Evolutionary conservation across 192 early-diverging fungal species (phyloP).

Genomic region (Coemansia sp.): DNA sequence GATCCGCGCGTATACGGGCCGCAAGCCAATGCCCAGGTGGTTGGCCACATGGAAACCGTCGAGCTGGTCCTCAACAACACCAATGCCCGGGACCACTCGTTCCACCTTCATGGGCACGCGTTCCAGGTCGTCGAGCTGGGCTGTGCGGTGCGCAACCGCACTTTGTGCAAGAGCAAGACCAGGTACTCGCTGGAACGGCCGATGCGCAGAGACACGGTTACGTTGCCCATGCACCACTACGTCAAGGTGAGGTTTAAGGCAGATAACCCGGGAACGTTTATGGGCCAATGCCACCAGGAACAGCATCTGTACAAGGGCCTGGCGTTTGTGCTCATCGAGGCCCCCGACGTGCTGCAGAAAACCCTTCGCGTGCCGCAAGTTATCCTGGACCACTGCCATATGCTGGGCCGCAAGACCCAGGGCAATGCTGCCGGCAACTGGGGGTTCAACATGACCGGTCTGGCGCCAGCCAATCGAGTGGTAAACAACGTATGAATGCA

Average conservation of each 20-base stretch:
- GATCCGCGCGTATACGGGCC: slow-evolving; percentile 59
- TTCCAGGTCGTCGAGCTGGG: slow-evolving; percentile 73
- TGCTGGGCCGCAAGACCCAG: slow-evolving; percentile 48
- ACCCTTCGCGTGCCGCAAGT: slow-evolving; percentile 50
- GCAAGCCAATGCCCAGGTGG: slow-evolving; percentile 58
- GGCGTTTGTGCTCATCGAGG: slow-evolving; percentile 65
- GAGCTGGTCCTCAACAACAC: slow-evolving; percentile 70
- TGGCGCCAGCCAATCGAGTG: slow-evolving; percentile 3
- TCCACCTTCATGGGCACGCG: slow-evolving; percentile 79
- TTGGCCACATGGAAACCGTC: slow-evolving; percentile 57
- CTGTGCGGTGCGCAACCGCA: slow-evolving; percentile 11
- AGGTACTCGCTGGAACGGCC: not conserved
- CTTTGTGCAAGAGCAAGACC: not conserved
- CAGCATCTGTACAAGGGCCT: slow-evolving; percentile 64
- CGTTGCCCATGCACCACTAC: slow-evolving; percentile 57
- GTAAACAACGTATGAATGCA: too few relatives aligned
- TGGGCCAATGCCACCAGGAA: slow-evolving; percentile 76
- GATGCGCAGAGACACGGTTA: slow-evolving; percentile 67
- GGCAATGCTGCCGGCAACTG: slow-evolving; percentile 77
- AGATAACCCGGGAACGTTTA: slow-evolving; percentile 79
- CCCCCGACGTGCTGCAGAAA: slow-evolving; percentile 58
- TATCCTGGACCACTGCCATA: slow-evolving; percentile 60
- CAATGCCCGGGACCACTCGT: slow-evolving; percentile 62
- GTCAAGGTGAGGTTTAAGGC: slow-evolving; percentile 67
- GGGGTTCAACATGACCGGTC: slow-evolving; percentile 61